A percentile compares a stretch with the other conserved stretches of the same genome.
Evolutionary conservation across 2,329 filamentous ascomycete genomes (phyloP).

Genomic region (Penicillium italicum): DNA sequence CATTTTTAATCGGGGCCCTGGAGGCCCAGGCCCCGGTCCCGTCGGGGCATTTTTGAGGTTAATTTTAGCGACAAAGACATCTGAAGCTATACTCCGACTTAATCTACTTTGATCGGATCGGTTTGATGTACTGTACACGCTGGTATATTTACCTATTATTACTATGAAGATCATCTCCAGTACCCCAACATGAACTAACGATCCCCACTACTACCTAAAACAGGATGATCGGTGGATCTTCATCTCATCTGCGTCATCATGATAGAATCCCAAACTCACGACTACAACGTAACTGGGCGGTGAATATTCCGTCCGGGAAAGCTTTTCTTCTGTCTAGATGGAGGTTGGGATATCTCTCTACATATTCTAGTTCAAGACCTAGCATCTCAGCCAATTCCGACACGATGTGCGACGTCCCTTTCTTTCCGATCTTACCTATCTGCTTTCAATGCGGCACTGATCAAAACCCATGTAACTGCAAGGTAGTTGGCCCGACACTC

Average conservation of each 20-base stretch:
- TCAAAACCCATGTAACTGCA: constrained; percentile 57
- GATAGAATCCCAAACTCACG: constrained; percentile 16
- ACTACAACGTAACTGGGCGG: neutral
- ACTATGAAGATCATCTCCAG: neutral
- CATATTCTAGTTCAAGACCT: neutral
- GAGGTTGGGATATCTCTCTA: neutral
- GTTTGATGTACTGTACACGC: neutral
- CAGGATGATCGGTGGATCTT: constrained; percentile 14
- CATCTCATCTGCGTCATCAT: constrained; percentile 26
- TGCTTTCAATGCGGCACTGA: constrained; percentile 56
- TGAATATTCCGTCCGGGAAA: constrained; percentile 7
- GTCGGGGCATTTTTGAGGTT: neutral
- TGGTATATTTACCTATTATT: neutral
- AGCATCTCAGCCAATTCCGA: neutral
- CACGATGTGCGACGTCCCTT: constrained; percentile 39
- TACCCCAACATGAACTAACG: neutral
- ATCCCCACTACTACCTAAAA: neutral
- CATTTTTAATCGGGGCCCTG: neutral
- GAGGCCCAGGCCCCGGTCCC: neutral
- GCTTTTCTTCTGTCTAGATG: neutral
- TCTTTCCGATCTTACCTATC: constrained; percentile 49
- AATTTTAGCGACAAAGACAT: neutral
- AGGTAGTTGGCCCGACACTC: constrained; percentile 54
- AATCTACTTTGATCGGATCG: neutral
- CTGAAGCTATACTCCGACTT: neutral